Evolutionary conservation across 148 eudicot genomes (phyloP).

Genomic region (Limonium bicolor): DNA sequence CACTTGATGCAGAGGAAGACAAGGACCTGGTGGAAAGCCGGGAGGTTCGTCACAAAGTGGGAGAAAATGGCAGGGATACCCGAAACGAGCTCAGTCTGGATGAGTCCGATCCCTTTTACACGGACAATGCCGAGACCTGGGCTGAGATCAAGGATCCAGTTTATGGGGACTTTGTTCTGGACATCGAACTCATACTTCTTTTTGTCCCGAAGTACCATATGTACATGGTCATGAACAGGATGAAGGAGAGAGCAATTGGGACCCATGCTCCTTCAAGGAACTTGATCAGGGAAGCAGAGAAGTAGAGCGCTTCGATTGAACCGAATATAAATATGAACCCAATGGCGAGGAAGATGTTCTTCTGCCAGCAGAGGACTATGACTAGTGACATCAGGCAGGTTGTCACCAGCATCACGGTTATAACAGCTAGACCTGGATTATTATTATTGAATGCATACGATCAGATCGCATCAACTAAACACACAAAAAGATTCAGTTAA

Average conservation of each 20-base stretch:
- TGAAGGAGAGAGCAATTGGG: conserved; percentile 61
- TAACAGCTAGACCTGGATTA: conserved; percentile 81
- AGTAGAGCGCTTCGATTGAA: conserved; percentile 74
- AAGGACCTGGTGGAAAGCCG: conserved; percentile 90
- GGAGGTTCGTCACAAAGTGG: conserved; percentile 92
- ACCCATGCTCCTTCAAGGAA: conserved; percentile 99
- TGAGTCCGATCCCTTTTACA: conserved; percentile 80
- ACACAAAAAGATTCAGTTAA: too few species aligned
- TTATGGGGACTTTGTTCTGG: conserved; percentile 84
- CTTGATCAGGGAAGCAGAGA: conserved; percentile 85
- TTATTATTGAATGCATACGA: not conserved
- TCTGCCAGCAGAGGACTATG: conserved; percentile 79
- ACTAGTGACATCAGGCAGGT: conserved; percentile 97
- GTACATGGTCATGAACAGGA: conserved; percentile 62
- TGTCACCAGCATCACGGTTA: conserved; percentile 94
- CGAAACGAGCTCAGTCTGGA: conserved; percentile 85
- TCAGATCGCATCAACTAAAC: too few species aligned
- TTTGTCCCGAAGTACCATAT: conserved; percentile 75
- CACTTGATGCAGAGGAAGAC: conserved; percentile 74
- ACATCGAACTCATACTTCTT: conserved; percentile 72
- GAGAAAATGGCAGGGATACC: conserved; percentile 95
- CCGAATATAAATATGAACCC: conserved; percentile 70
- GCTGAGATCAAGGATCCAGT: conserved; percentile 77
- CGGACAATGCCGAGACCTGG: conserved; percentile 80
- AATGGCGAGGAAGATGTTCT: conserved; percentile 49